Conservation (phyloP, 139 green algal genomes). For the Ostreobium quekettii region DNA sequence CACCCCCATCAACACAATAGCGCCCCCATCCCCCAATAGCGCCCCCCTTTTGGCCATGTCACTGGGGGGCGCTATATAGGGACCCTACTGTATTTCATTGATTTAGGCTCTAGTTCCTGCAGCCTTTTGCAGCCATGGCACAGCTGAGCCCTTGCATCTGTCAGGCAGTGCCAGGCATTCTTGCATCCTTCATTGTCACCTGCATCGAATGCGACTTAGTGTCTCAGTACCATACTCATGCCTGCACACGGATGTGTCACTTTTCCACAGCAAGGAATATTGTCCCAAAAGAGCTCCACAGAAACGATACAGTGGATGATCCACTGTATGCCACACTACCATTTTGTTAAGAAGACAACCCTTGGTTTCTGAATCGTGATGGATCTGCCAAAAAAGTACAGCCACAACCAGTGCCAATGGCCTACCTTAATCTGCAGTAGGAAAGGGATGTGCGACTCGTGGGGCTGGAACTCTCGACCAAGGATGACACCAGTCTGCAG, state of each 20-base stretch:
- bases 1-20: no score
- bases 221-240: background rate
- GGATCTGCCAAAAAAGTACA: no score
- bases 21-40: no score
- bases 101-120: background rate
- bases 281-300: no score
- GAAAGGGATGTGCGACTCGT: conserved; percentile 89
- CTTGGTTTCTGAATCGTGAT: no score
- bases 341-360: no score
- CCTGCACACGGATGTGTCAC: background rate
- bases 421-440: conserved; percentile 88
- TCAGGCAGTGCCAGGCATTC: background rate
- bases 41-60: no score
- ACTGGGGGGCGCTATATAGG: no score
- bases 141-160: background rate
- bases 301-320: no score
- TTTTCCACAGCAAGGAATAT: conserved; percentile 1
- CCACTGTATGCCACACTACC: no score
- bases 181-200: background rate
- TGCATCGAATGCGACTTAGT: conserved; percentile 5
- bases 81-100: no score
- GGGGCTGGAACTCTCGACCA: conserved; percentile 63
- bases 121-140: background rate
- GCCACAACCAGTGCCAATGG: background rate
- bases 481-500: conserved; percentile 60